Base-by-base conservation (phyloP, 2,329 filamentous ascomycete species). In the Epichloe coenophiala region DNA sequence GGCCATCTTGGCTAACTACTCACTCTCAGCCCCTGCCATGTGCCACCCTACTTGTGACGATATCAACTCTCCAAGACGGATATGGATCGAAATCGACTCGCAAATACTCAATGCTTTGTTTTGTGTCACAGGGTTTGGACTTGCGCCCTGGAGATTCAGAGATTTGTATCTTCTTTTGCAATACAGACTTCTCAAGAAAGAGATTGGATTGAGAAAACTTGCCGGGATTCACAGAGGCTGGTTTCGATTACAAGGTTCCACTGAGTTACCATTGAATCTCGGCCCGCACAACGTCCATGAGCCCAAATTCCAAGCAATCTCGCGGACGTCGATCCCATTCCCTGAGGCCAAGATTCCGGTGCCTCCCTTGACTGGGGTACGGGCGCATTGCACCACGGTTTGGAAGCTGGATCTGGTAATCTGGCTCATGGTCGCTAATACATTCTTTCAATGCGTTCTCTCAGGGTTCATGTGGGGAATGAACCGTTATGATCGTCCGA, bases 31-130 rank as follows among this genome's bases (percentile, higher is more conserved):
- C 2, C 82, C 83, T 6, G 79, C 80, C 53, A 88, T 88, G 85
- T 88, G 87, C 70, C 63, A 74, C 57, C 82, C 76, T 0, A 71
- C 71, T 37, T 91, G 86, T 69, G 75, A 86, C 61, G 73, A 86
- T 57, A 82, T 88, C 62, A 71, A 88, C 59, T 88, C 85, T 0
- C 81, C 86, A 2, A 79, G 88, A n/a, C 74, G 84, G 19, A 82
- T 82, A 53, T 95, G 89, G 88, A 80, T 95, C 57, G 88, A 95
- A 66, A 83, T 80, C 59, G 85, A 89, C 63, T 86, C 84, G 1
- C 88, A 95, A 62, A 84, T 95, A 52, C 58, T 68, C 5, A 94
- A 89, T 60, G 84, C 77, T 0, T 76, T 95, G 1, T 95, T 95
- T 73, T 93, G 87, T 65, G 82, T 94, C 6, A 91, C 88, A 1